Conservation (phyloP, 169 alveolate genomes). For the Babesia sp. region DNA sequence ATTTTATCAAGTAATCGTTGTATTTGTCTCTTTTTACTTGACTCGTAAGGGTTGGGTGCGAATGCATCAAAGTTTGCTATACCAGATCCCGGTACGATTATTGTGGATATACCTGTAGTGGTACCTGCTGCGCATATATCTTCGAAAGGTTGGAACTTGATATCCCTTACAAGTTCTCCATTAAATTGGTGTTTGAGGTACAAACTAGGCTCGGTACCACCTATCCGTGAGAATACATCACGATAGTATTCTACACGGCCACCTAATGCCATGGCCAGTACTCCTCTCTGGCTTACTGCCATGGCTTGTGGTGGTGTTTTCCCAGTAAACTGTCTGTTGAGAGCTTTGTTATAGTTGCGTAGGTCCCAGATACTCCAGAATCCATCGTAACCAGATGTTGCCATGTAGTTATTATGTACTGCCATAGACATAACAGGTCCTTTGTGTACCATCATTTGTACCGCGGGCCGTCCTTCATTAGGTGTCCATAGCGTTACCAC, state of each 20-base stretch:
- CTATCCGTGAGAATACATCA: conserved; percentile 33
- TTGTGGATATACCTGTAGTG: conserved; percentile 83
- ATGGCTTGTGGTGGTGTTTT: conserved; percentile 54
- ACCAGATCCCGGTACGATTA: conserved; percentile 94
- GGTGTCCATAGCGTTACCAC: conserved; percentile 94
- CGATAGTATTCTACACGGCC: conserved; percentile 57
- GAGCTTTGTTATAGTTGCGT: conserved; percentile 78
- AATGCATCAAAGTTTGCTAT: conserved; percentile 89
- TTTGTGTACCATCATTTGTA: conserved; percentile 67
- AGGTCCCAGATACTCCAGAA: conserved; percentile 92
- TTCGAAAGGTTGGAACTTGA: conserved; percentile 90
- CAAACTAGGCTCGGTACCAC: conserved; percentile 57
- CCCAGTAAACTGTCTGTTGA: conserved; percentile 32
- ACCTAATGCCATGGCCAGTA: conserved; percentile 56
- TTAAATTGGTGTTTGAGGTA: conserved; percentile 69
- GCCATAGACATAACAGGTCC: conserved; percentile 73
- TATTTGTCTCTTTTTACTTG: conserved; percentile 86
- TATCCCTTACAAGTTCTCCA: conserved; percentile 72
- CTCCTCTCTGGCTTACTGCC: conserved; percentile 59
- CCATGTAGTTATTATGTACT: conserved; percentile 67
- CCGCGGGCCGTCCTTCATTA: conserved; percentile 78
- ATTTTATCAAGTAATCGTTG: conserved; percentile 89
- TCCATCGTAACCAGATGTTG: conserved; percentile 75
- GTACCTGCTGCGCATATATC: conserved; percentile 93
- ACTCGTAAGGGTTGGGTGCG: conserved; percentile 77